Percentiles rank a stretch among this genome's conserved stretches.
These are phyloP conservation scores for Boletus tylopilopsis DNA, from an alignment of 768 basidiomycete species.

Conservation along the genomic window DNA sequence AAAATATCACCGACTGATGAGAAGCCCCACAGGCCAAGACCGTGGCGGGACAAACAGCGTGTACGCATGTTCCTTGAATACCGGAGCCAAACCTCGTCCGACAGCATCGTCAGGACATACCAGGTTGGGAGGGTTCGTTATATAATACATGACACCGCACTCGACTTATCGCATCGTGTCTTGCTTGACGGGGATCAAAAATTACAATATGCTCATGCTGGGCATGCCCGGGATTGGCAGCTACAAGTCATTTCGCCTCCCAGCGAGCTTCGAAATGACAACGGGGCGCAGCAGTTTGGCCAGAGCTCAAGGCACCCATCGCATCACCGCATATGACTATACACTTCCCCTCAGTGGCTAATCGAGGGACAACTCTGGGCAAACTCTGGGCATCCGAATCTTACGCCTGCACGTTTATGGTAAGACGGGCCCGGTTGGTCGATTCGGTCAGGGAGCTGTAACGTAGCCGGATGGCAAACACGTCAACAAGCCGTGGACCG, in stretches of 20 bases:
- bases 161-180: slow-evolving; percentile 4
- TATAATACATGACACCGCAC: too few relatives aligned
- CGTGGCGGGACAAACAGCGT: too few relatives aligned
- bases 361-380: slow-evolving; percentile 10
- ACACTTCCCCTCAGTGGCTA: slow-evolving; percentile 5
- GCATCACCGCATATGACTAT: slow-evolving; percentile 11
- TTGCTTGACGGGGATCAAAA: slow-evolving; percentile 24
- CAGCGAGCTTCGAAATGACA: slow-evolving; percentile 6
- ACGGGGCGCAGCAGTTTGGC: slow-evolving; percentile 5
- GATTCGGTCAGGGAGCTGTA: slow-evolving; percentile 2
- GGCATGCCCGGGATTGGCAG: slow-evolving; percentile 4
- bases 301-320: slow-evolving; percentile 13
- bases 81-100: not conserved
- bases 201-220: not conserved
- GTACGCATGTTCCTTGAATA: slow-evolving; percentile 1
- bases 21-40: too few relatives aligned
- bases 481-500: slow-evolving; percentile 6
- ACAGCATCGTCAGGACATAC: not conserved
- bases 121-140: not conserved
- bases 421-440: slow-evolving; percentile 6
- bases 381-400: not conserved
- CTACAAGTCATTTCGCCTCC: slow-evolving; percentile 24
- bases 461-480: slow-evolving; percentile 4
- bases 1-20: too few relatives aligned
- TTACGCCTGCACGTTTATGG: slow-evolving; percentile 18